Evolutionary conservation across 2,329 filamentous ascomycete species (phyloP).

Genomic region (Xylaria sp.): DNA sequence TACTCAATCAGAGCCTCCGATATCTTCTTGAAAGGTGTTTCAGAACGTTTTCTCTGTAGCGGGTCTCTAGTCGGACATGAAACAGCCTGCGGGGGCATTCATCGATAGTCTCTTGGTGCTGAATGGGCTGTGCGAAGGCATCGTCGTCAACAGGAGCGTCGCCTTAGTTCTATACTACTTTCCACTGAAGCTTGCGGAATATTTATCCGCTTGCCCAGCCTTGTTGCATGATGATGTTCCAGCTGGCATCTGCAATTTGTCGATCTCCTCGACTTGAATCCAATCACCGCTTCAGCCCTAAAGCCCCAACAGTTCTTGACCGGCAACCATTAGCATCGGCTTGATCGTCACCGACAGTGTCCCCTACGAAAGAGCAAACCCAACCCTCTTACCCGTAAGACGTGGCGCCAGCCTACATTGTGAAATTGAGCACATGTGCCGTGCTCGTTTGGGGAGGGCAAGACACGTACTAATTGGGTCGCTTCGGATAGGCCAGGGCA

Average conservation of each 20-base stretch:
- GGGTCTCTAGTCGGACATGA: conserved; percentile 2
- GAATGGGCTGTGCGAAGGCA: neutral
- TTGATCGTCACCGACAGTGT: conserved; percentile 32
- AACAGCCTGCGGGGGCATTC: neutral
- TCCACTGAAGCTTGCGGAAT: neutral
- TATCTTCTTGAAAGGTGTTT: conserved; percentile 5
- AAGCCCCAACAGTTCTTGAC: conserved; percentile 28
- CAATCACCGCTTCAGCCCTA: conserved; percentile 41
- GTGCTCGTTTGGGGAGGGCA: conserved; percentile 40
- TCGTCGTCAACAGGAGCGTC: neutral
- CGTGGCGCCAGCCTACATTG: neutral
- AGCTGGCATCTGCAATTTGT: conserved; percentile 40
- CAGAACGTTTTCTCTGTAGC: conserved; percentile 1
- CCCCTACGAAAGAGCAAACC: neutral
- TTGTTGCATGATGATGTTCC: conserved; percentile 41
- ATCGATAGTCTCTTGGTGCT: conserved; percentile 6
- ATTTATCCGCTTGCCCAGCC: conserved; percentile 34
- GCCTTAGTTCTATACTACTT: neutral
- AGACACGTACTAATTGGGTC: conserved; percentile 45
- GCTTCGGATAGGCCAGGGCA: conserved; percentile 38
- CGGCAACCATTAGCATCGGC: conserved; percentile 11
- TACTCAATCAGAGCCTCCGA: conserved; percentile 9
- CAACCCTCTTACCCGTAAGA: neutral
- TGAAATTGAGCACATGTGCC: conserved; percentile 35
- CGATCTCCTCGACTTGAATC: conserved; percentile 38